phyloP scores from a whole-genome alignment of 768 basidiomycete species.

The Pleurotus citrinopileatus region DNA sequence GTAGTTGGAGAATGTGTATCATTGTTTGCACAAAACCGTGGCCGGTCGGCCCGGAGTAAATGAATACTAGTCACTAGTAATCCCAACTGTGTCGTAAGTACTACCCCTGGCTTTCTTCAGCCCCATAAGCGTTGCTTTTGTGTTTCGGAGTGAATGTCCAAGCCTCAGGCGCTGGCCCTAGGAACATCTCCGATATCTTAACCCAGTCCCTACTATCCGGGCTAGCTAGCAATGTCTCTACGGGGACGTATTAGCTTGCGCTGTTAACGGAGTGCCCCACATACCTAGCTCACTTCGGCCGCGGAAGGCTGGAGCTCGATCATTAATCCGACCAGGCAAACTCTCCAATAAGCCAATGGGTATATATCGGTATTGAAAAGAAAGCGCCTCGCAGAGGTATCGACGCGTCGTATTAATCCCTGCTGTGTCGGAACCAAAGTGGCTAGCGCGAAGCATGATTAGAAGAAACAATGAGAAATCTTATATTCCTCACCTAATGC shows the following conservation, averaged over 20 bases:
- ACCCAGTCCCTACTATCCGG: conserved; percentile 85
- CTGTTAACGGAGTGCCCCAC: conserved; percentile 20
- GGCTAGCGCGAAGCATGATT: conserved; percentile 34
- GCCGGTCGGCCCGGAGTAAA: too few species aligned
- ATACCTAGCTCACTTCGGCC: conserved; percentile 87
- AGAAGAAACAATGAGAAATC: neutral
- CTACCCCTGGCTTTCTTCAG: conserved; percentile 54
- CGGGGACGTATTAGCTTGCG: neutral
- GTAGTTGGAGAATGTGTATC: too few species aligned
- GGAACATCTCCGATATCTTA: conserved; percentile 91
- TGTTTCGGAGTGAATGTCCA: conserved; percentile 93
- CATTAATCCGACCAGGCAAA: conserved; percentile 82
- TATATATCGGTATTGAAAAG: conserved; percentile 95
- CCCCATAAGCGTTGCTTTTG: conserved; percentile 83
- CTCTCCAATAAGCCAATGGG: conserved; percentile 89
- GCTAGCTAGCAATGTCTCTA: conserved; percentile 84
- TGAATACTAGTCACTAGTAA: too few species aligned
- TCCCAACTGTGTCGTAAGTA: neutral
- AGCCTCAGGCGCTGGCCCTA: conserved; percentile 80
- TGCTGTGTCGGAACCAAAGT: conserved; percentile 83
- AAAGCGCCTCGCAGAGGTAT: conserved; percentile 92
- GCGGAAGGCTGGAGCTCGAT: conserved; percentile 82
- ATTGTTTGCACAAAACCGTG: too few species aligned
- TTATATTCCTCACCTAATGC: conserved; percentile 55
- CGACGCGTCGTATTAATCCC: conserved; percentile 90